phyloP scores from a whole-genome alignment of 257 asterid genomes.

The Solanum tarijense region DNA sequence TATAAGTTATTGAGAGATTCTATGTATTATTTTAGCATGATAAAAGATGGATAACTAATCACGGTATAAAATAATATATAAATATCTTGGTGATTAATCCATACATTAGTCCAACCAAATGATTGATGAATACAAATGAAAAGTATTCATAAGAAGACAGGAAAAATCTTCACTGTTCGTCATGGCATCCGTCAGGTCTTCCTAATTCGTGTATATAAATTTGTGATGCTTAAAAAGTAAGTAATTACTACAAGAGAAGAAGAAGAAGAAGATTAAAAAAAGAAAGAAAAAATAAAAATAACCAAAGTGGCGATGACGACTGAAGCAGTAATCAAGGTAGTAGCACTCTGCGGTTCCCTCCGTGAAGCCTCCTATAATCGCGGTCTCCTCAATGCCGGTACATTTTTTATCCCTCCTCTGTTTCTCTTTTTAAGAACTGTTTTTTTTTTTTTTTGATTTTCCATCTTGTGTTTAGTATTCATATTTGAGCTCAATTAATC shows the following conservation, averaged over 20 bases:
- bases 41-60: neutral
- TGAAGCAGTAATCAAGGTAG: conserved; percentile 14
- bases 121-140: neutral
- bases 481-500: neutral
- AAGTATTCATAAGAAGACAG: neutral
- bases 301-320: neutral
- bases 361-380: conserved; percentile 27
- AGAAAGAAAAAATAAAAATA: neutral
- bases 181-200: neutral
- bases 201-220: neutral
- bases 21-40: too few species aligned
- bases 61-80: too few species aligned
- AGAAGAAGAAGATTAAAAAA: neutral
- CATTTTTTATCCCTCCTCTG: neutral
- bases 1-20: too few species aligned
- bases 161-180: neutral
- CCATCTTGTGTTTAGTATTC: too few species aligned
- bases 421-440: neutral
- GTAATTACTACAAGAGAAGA: neutral
- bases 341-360: conserved; percentile 32
- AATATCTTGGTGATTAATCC: neutral
- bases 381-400: conserved; percentile 23
- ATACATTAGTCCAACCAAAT: neutral
- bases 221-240: neutral
- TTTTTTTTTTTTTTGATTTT: too few species aligned